phyloP scores from a whole-genome alignment of 306 rosid genomes.

The Lagenaria siceraria region DNA sequence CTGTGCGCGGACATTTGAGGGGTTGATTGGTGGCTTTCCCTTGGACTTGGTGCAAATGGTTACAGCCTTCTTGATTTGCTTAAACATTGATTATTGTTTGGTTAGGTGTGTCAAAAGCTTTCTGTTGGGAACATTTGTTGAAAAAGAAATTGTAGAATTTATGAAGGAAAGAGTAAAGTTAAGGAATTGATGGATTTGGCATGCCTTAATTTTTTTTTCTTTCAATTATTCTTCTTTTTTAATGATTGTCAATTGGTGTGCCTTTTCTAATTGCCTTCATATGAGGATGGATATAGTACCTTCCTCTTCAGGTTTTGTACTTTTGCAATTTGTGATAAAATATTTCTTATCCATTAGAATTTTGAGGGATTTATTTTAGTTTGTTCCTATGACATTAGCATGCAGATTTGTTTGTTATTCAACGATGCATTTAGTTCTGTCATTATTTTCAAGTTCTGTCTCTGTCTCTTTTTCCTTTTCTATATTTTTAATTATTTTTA shows the following conservation, averaged over 20 bases:
- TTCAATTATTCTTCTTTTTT: background rate
- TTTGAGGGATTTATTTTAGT: background rate
- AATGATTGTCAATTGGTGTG: background rate
- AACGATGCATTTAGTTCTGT: background rate
- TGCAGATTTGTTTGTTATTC: background rate
- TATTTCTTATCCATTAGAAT: background rate
- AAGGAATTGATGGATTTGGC: background rate
- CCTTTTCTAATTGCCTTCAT: background rate
- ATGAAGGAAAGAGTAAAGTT: background rate
- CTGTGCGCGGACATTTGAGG: background rate
- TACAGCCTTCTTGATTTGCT: background rate
- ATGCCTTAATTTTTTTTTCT: background rate
- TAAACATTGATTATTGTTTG: background rate
- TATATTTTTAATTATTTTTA: constrained; percentile 9
- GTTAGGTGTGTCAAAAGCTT: background rate
- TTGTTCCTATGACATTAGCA: background rate
- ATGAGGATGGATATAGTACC: background rate
- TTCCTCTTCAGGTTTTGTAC: background rate
- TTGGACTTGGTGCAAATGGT: background rate
- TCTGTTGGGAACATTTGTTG: background rate
- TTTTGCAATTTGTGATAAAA: background rate
- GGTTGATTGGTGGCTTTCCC: background rate
- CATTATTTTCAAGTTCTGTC: constrained; percentile 15
- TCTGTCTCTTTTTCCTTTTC: constrained; percentile 8
- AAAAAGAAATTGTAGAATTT: background rate